Evolutionary conservation across 345 rosid species (phyloP).

Genomic region (Erucastrum elatum): DNA sequence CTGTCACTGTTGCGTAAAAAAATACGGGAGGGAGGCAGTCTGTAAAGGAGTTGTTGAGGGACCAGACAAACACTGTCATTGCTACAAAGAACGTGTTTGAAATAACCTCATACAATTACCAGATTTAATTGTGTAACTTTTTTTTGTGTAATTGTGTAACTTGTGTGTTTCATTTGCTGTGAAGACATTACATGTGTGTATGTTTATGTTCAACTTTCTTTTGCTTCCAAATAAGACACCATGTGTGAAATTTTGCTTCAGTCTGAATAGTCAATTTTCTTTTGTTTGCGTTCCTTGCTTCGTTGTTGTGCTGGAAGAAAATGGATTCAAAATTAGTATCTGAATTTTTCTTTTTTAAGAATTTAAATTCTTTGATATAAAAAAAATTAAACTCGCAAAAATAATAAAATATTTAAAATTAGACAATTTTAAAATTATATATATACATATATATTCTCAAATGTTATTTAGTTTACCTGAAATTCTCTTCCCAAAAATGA

Average conservation of each 20-base stretch:
- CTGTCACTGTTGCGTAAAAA: not conserved
- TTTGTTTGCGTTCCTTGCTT: not conserved
- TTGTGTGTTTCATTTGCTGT: not conserved
- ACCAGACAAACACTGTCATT: not conserved
- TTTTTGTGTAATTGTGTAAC: not conserved
- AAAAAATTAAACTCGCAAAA: too few species aligned
- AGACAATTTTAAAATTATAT: not conserved
- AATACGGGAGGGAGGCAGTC: not conserved
- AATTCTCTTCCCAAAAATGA: too few species aligned
- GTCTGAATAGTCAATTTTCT: not conserved
- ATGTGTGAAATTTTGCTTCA: not conserved
- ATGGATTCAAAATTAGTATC: too few species aligned
- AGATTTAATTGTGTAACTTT: not conserved
- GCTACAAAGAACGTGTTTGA: slow-evolving; percentile 8
- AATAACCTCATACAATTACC: not conserved
- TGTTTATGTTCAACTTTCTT: not conserved
- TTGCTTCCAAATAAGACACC: not conserved
- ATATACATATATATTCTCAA: too few species aligned
- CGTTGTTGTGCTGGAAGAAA: not conserved
- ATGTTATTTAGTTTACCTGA: not conserved
- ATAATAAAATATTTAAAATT: too few species aligned
- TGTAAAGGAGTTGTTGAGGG: slow-evolving; percentile 14
- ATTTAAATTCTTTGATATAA: not conserved
- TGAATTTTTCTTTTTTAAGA: not conserved
- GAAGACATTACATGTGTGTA: not conserved